These are phyloP conservation scores for Isoetes taiwanensis DNA, from an alignment of 75 land plant species.

Conservation along the genomic window DNA sequence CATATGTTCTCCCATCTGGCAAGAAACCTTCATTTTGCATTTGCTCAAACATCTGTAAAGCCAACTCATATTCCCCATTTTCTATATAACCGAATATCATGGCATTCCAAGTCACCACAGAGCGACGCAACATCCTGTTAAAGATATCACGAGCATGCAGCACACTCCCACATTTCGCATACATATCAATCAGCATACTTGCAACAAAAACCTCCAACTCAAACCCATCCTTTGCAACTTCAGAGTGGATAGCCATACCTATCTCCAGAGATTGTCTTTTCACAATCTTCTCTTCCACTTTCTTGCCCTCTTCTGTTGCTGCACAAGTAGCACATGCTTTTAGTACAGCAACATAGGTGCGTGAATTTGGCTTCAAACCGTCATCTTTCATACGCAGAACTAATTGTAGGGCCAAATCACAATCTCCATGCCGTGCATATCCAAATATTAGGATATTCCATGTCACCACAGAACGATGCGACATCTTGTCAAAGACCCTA, in stretches of 20 bases:
- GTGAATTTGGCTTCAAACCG: no score
- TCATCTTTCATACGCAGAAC: no score
- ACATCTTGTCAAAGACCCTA: no score
- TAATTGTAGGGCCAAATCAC: no score
- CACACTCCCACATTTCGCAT: constrained; percentile 22
- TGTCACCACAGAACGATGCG: no score
- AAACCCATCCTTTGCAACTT: constrained; percentile 7
- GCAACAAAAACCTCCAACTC: constrained; percentile 31
- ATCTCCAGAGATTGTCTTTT: no score
- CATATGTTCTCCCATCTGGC: constrained; percentile 18
- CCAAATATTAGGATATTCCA: no score
- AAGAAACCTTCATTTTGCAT: constrained; percentile 16
- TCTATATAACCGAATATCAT: constrained; percentile 20
- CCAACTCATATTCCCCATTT: constrained; percentile 14
- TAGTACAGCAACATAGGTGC: no score
- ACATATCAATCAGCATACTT: constrained; percentile 47
- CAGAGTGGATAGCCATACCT: neutral
- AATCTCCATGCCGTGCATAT: no score
- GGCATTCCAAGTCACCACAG: constrained; percentile 33
- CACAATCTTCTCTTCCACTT: no score
- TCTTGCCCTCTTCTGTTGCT: no score
- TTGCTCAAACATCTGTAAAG: constrained; percentile 17
- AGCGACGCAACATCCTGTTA: constrained; percentile 19
- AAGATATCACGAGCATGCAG: constrained; percentile 19
- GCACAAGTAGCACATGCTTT: no score